A percentile compares a stretch with the other conserved stretches of the same genome.
phyloP scores from a whole-genome alignment of 306 rosid genomes.

The Rosa rugosa region DNA sequence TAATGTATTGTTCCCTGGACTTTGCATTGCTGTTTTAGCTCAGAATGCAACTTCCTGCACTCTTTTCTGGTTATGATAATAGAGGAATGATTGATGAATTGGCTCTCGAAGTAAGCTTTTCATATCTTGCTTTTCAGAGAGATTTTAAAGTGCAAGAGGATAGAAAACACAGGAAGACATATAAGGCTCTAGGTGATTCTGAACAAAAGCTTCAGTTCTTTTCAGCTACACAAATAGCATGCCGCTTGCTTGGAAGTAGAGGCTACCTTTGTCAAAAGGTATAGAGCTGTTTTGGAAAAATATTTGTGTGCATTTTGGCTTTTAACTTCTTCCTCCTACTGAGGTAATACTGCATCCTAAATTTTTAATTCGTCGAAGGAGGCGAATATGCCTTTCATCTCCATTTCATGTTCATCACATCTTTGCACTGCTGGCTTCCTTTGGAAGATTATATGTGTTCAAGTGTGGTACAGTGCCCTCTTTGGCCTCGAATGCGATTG shows the following conservation, averaged over 20 bases:
- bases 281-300: neutral
- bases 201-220: constrained; percentile 75
- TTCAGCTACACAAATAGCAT: constrained; percentile 89
- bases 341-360: neutral
- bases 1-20: too few relatives aligned
- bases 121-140: constrained; percentile 49
- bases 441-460: constrained; percentile 75
- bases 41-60: too few relatives aligned
- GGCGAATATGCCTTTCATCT: neutral
- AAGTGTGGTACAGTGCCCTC: constrained; percentile 44
- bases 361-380: neutral
- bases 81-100: too few relatives aligned
- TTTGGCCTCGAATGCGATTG: constrained; percentile 60
- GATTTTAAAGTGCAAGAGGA: constrained; percentile 59
- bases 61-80: too few relatives aligned
- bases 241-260: constrained; percentile 89
- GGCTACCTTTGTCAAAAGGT: constrained; percentile 97
- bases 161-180: constrained; percentile 81
- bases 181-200: constrained; percentile 68
- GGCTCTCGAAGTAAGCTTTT: too few relatives aligned
- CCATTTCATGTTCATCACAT: too few relatives aligned
- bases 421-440: too few relatives aligned
- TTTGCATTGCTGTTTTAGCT: too few relatives aligned
- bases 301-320: neutral
- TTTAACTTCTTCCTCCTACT: too few relatives aligned